A percentile compares a stretch with the other conserved stretches of the same genome.
Evolutionary conservation across 176 grass and related monocot genomes (phyloP).

Genomic region (Aegilops tauschii): DNA sequence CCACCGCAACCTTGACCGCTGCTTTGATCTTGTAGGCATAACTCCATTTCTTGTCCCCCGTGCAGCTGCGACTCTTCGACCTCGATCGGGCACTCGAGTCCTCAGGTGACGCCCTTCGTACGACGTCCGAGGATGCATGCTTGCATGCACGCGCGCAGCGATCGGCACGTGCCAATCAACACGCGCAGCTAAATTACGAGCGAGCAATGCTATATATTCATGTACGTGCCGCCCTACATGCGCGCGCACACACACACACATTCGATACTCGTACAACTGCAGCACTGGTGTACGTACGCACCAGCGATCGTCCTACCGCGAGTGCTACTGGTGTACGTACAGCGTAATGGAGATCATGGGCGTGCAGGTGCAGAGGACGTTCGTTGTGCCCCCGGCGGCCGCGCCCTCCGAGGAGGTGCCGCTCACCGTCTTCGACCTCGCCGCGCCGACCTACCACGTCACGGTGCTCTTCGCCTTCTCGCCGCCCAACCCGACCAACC

Average conservation of each 20-base stretch:
- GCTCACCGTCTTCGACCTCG: slow-evolving; percentile 52
- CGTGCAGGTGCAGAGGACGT: slow-evolving; percentile 31
- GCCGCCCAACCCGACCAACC: slow-evolving; percentile 37
- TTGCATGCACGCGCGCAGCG: neutral
- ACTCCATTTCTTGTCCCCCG: neutral
- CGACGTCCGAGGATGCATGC: neutral
- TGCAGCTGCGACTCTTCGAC: neutral
- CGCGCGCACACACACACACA: neutral
- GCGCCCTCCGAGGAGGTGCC: slow-evolving; percentile 2
- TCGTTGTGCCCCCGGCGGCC: neutral
- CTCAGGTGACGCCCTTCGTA: neutral
- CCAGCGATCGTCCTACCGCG: neutral
- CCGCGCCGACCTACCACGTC: slow-evolving; percentile 42
- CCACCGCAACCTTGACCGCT: neutral
- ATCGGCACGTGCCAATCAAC: neutral
- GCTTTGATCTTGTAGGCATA: neutral
- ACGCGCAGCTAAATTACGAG: neutral
- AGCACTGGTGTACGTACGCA: neutral
- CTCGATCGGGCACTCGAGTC: neutral
- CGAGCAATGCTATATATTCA: neutral
- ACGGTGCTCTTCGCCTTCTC: slow-evolving; percentile 48
- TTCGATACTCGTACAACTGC: neutral
- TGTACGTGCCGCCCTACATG: neutral
- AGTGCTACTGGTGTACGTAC: neutral
- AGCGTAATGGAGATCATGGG: slow-evolving; percentile 20